Evolutionary conservation across 208 protist species (phyloP).

Genomic region (Trypanosoma mega): DNA sequence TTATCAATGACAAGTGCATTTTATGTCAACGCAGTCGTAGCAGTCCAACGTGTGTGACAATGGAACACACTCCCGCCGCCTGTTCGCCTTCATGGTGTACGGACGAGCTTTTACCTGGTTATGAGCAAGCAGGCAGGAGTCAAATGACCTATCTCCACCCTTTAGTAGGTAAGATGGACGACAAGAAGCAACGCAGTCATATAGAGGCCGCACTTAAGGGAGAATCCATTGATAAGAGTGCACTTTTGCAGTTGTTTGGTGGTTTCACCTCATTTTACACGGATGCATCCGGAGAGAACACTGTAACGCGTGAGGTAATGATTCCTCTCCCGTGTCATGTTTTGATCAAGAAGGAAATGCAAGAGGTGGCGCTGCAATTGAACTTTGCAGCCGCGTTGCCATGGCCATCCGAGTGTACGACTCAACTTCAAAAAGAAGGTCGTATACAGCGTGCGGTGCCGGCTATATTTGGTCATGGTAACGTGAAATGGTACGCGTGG

Average conservation of each 20-base stretch:
- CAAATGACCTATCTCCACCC: constrained; percentile 61
- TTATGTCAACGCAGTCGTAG: constrained; percentile 46
- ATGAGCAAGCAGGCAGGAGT: constrained; percentile 15
- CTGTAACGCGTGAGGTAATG: constrained; percentile 59
- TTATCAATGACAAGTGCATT: constrained; percentile 39
- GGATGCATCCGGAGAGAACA: constrained; percentile 9
- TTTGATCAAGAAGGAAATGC: constrained; percentile 42
- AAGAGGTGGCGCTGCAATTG: constrained; percentile 31
- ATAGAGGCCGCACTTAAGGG: constrained; percentile 37
- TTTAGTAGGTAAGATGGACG: constrained; percentile 34
- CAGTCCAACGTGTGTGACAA: constrained; percentile 31
- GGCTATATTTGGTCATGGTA: constrained; percentile 35
- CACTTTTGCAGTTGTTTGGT: constrained; percentile 72
- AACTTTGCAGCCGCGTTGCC: constrained; percentile 66
- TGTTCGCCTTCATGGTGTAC: constrained; percentile 61
- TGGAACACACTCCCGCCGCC: constrained; percentile 42
- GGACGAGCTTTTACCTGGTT: constrained; percentile 54
- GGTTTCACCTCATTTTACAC: constrained; percentile 59
- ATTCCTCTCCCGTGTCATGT: constrained; percentile 49
- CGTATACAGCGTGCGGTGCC: constrained; percentile 54
- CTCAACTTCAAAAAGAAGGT: constrained; percentile 45
- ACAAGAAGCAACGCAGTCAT: constrained; percentile 38
- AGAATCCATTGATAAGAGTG: constrained; percentile 28
- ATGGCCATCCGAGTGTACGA: constrained; percentile 74
- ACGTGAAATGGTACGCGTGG: constrained; percentile 70